Conservation (phyloP, 2,329 filamentous ascomycete genomes). For the Aureobasidium sp. region DNA sequence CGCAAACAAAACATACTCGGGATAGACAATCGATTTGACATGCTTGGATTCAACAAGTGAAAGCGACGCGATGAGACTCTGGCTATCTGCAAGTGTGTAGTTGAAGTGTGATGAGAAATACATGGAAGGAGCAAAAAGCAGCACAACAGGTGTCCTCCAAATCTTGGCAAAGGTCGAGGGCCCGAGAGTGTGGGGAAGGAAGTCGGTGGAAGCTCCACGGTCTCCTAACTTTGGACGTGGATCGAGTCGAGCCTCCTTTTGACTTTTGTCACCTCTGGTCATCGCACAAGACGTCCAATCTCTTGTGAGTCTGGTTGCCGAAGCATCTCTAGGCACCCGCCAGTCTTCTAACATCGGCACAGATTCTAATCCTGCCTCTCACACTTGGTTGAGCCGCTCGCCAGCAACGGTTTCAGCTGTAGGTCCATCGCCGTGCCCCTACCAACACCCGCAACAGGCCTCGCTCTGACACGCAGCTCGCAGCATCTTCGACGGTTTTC, state of each 20-base stretch:
- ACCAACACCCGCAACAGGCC: neutral
- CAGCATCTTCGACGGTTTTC: conserved; percentile 12
- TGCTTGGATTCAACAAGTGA: no score
- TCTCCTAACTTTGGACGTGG: neutral
- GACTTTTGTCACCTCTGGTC: neutral
- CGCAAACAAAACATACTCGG: no score
- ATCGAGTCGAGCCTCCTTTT: neutral
- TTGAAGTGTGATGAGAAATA: neutral
- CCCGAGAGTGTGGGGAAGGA: conserved; percentile 1
- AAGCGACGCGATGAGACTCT: no score
- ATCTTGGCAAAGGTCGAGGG: neutral
- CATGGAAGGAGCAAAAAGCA: neutral
- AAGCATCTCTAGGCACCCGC: neutral
- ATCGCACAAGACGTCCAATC: conserved; percentile 3
- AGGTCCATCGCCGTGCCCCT: neutral
- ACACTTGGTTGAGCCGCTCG: neutral
- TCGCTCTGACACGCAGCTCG: neutral
- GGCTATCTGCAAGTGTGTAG: no score
- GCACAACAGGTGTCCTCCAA: conserved; percentile 1
- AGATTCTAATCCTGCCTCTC: neutral
- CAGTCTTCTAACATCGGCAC: neutral
- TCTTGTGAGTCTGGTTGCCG: neutral
- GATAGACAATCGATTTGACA: no score
- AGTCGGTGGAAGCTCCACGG: conserved; percentile 1
- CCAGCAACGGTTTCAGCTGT: conserved; percentile 11